Evolutionary conservation across 805 yeast species (phyloP), one percentile per base, ranked within the genome.

Genomic region (Lachancea nothofagi): DNA sequence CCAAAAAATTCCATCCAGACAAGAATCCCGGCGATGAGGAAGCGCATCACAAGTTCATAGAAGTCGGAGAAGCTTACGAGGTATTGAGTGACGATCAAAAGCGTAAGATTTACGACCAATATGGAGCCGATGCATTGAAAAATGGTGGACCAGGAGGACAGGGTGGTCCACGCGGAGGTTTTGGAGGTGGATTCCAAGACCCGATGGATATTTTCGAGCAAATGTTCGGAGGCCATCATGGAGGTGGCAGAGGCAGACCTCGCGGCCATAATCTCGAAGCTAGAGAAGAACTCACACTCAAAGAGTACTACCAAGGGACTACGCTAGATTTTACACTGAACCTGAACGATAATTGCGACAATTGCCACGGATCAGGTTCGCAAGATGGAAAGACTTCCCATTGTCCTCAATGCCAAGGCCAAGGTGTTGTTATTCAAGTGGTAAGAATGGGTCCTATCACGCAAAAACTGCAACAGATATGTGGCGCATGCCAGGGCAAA

Each of bases 11-110:
- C 62, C 98, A 90, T 57, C 98, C 98, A 2, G 98, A 90, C 63
- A 90, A 90, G 66, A 93, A 90, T 58, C 80, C 83, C 4, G 83
- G 81, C 5, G 76, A 81, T 51, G 87, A 85, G 7, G 82, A 74
- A 21, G 95, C 97, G 1, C 88, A 85, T 48, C 80, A 83, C 36
- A 80, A 76, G 63, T 93, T 89, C 59, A 80, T 93, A 36, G 95
- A 88, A 62, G 75, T 93, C 21, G 95, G 95, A 12, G 95, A 83
- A 55, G 97, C 97, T 0, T 90, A 90, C 60, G 96, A 88, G 40
- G 83, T 87, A 9, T 70, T 88, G 45, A 73, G 77, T 48, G 86
- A 87, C 57, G 58, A 72, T 4, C 85, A 83, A 41, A 83, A 84
- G 61, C 73, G 82, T 44, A 53, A 68, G 20, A 69, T 77, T 9